Evolutionary conservation across 202 grass and related monocot genomes (phyloP).

Genomic region (Dendrocalamus latiflorus): DNA sequence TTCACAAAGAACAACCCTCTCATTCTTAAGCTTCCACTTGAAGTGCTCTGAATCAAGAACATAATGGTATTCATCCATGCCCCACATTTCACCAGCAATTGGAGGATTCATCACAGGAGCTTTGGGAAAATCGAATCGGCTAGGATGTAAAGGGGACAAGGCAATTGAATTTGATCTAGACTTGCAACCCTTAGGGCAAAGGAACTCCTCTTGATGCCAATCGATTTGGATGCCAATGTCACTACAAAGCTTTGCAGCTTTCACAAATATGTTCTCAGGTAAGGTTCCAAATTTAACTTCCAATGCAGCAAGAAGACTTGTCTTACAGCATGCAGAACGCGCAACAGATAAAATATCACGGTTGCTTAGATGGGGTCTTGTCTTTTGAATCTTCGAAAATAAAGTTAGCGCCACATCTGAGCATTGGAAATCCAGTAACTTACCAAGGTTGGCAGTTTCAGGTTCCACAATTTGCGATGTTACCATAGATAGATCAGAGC

Average conservation of each 20-base stretch:
- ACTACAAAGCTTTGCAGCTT: constrained; percentile 92
- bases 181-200: constrained; percentile 82
- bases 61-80: constrained; percentile 76
- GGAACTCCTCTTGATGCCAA: constrained; percentile 86
- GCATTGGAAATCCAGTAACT: constrained; percentile 60
- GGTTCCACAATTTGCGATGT: constrained; percentile 40
- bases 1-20: constrained; percentile 65
- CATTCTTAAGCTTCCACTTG: constrained; percentile 53
- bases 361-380: constrained; percentile 79
- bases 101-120: constrained; percentile 32
- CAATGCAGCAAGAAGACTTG: constrained; percentile 61
- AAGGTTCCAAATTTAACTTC: constrained; percentile 77
- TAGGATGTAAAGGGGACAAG: constrained; percentile 48
- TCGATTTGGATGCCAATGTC: constrained; percentile 75
- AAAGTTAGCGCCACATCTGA: constrained; percentile 64
- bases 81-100: constrained; percentile 43
- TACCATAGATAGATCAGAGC: constrained; percentile 30
- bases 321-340: constrained; percentile 73
- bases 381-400: constrained; percentile 84
- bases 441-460: constrained; percentile 58
- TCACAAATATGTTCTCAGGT: constrained; percentile 80
- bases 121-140: constrained; percentile 16
- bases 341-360: constrained; percentile 83
- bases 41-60: constrained; percentile 76
- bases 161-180: constrained; percentile 30